Evolutionary conservation across 2,329 filamentous ascomycete species (phyloP), one percentile per base, ranked within the genome.

Genomic region (Laburnicola sp.): DNA sequence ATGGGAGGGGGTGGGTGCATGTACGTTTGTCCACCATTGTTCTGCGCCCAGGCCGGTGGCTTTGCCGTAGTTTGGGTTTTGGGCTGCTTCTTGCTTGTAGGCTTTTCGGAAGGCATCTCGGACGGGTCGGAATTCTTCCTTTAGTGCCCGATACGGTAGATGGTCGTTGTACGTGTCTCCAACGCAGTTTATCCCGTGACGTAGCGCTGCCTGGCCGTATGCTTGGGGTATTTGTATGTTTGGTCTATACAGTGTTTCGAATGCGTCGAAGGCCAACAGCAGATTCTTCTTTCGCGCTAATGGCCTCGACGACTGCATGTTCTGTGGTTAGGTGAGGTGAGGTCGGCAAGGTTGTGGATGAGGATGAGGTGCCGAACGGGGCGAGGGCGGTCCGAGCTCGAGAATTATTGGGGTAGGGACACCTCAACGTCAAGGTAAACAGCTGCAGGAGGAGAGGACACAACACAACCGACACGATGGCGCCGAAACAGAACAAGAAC

Each of bases 201-300:
- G 68, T 16, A 75, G 65, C 1, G 83, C 84, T 2, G 81, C 73
- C 21, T 76, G 68, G 32, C 70, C 76, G 64, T 87, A 87, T 58
- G 85, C 81, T 45, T 73, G 64, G 4, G 75, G 72, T 6, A 86
- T 77, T 1, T 81, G 71, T 7, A 63, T 60, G 42, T 73, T 78
- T 0, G 83, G 82, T 8, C 68, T 72, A 68, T 85, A 86, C 2
- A 87, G 72, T 0, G 84, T 87, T n/a, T 81, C 83, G 58, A 86
- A 86, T 3, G 84, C 84, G 64, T 87, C 84, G 46, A 87, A 82
- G 53, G 82, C 83, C 1, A 86, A 66, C 0, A 86, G 69, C 2
- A 86, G 74, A 53, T 82, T 81, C 45, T 58, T 69, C 46, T 60
- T 67, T 26, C 48, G 35, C n/a, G 44, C 8, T 4, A 55, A 35